Base-by-base conservation (phyloP, 1,139 yeast species). In the Pichia sp. region DNA sequence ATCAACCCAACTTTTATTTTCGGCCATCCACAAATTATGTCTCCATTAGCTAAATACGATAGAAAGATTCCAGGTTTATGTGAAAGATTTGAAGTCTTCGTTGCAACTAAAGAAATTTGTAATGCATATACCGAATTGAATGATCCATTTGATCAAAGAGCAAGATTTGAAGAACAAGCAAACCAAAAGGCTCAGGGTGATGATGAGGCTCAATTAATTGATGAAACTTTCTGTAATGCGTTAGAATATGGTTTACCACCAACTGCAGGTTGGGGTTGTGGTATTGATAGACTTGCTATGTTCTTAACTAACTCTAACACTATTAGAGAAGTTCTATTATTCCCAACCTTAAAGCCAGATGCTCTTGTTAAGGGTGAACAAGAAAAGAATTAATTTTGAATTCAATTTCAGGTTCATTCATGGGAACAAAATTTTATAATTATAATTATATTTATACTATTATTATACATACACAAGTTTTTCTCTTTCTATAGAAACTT, bases 221-320 rank as follows among this genome's bases (percentile, higher is more conserved):
- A 92, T 68, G 98, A 92, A 73, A 84, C 88, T 54, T 92, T 92
- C 89, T 85, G 95, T 75, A 87, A 90, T 64, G 97, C 98, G 56
- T 80, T 92, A 66, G 98, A 92, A 74, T 92, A 88, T 70, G 98
- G 98, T 70, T 79, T 92, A 64, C 98, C 98, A 54, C 98, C 98
- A 63, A 92, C 98, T 62, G 98, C 95, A 68, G 98, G 98, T 61
- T 92, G 97, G 97, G 98, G 98, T 63, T 85, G 96, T 74, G 98
- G 98, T 79, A 89, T 92, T 61, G 98, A 92, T 72, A 87, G 98
- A 77, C 69, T 92, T 64, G 92, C 96, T 66, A 92, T 92, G 98
- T 90, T 92, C 76, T 80, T 92, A 74, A 92, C 97, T 56, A 82
- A 92, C 71, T 87, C 97, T 53, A 86, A 88, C 75, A 88, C 97